Percentiles rank a stretch among this genome's conserved stretches.
These are phyloP conservation scores for Saturnispora kantuleensis DNA, from an alignment of 805 yeast species.

Conservation along the genomic window DNA sequence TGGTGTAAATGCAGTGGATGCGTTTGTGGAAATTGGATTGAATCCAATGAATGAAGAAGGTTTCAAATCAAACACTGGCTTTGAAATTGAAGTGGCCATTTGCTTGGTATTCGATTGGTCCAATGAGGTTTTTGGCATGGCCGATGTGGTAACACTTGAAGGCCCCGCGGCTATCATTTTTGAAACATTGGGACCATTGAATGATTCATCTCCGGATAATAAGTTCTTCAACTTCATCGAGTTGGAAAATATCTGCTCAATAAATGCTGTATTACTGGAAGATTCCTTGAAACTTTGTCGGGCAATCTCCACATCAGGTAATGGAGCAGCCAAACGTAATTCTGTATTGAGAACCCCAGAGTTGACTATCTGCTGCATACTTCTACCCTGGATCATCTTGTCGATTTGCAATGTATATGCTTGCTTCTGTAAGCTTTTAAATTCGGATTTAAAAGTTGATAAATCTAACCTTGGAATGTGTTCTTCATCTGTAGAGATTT, in stretches of 20 bases:
- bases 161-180: too few species aligned
- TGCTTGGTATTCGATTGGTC: too few species aligned
- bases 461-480: conserved; percentile 29
- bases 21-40: too few species aligned
- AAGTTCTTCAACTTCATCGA: too few species aligned
- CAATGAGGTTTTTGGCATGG: too few species aligned
- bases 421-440: conserved; percentile 31
- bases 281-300: conserved; percentile 17
- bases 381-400: conserved; percentile 23
- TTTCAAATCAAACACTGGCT: too few species aligned
- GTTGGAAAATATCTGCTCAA: conserved; percentile 6
- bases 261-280: conserved; percentile 8
- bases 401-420: conserved; percentile 37
- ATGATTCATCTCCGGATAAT: too few species aligned
- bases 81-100: too few species aligned
- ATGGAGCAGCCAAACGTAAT: conserved; percentile 12
- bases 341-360: conserved; percentile 23
- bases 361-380: conserved; percentile 31
- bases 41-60: too few species aligned
- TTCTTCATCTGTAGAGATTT: conserved; percentile 27
- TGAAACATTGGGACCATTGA: too few species aligned
- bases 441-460: conserved; percentile 29
- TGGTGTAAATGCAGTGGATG: too few species aligned
- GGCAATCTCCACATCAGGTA: conserved; percentile 16
- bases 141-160: too few species aligned